phyloP scores from a whole-genome alignment of 1,284 basidiomycete species.

The Cerioporus squamosus region DNA sequence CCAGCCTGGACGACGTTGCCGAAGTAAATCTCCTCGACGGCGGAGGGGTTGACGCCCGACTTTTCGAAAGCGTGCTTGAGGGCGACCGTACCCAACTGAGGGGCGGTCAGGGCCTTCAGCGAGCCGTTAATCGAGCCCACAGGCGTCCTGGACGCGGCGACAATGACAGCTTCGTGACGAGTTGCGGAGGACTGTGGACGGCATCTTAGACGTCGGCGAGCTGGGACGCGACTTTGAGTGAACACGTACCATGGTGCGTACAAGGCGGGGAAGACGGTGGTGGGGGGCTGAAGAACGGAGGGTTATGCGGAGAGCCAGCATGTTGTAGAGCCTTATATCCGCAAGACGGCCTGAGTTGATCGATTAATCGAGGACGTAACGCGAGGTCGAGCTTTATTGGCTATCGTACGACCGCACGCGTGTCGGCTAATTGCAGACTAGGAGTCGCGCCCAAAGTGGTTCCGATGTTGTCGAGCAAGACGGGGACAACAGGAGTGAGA shows the following conservation, averaged over 20 bases:
- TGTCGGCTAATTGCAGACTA: conserved; percentile 7
- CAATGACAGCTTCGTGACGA: conserved; percentile 87
- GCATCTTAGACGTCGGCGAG: background rate
- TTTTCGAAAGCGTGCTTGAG: conserved; percentile 90
- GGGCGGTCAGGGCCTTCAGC: conserved; percentile 88
- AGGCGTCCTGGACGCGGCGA: conserved; percentile 93
- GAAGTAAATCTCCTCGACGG: conserved; percentile 95
- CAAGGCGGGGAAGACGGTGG: conserved; percentile 39
- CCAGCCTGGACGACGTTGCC: conserved; percentile 98
- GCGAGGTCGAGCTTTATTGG: conserved; percentile 22
- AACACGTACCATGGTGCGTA: conserved; percentile 41
- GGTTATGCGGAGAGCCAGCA: conserved; percentile 41
- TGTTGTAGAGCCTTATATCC: conserved; percentile 35
- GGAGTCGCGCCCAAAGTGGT: conserved; percentile 14
- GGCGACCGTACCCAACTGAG: conserved; percentile 88
- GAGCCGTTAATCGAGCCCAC: conserved; percentile 92
- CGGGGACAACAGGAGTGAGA: conserved; percentile 6
- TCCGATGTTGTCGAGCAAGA: conserved; percentile 17
- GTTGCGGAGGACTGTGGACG: conserved; percentile 29
- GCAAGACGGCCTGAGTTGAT: conserved; percentile 24
- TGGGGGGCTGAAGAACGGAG: conserved; percentile 43
- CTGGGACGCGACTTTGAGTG: background rate
- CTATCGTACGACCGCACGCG: conserved; percentile 30
- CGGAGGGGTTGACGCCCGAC: conserved; percentile 79
- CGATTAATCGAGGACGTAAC: conserved; percentile 27